Conservation (phyloP, 148 eudicot species). For the Beta vulgaris region DNA sequence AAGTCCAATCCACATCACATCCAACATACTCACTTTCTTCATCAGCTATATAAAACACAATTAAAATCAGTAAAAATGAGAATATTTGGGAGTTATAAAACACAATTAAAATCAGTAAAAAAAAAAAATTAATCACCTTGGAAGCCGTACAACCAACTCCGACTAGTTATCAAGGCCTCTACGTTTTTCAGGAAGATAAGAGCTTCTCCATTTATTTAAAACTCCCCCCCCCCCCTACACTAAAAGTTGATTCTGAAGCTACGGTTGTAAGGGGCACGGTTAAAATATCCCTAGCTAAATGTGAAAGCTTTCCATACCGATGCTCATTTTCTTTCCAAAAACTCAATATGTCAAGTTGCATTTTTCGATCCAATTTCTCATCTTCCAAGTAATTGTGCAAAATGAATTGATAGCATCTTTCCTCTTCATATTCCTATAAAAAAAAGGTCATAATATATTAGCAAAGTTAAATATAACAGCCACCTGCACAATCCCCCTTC, state of each 20-base stretch:
- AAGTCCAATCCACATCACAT: too few relatives aligned
- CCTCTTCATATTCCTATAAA: too few relatives aligned
- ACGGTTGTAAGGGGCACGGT: neutral
- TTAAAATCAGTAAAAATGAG: too few relatives aligned
- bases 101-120: neutral
- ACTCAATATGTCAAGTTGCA: constrained; percentile 8
- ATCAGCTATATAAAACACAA: too few relatives aligned
- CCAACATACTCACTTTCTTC: too few relatives aligned
- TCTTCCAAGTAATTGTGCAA: constrained; percentile 1
- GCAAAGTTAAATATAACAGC: too few relatives aligned
- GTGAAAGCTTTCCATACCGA: neutral
- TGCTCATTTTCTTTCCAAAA: constrained; percentile 15
- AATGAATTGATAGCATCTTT: too few relatives aligned
- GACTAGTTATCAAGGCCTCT: neutral
- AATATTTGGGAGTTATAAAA: too few relatives aligned
- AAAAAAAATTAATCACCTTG: neutral
- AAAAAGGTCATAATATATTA: too few relatives aligned
- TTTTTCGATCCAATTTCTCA: constrained; percentile 11
- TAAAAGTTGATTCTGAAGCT: constrained; percentile 8
- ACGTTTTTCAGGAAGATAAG: constrained; percentile 6
- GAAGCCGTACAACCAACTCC: neutral
- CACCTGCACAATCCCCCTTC: too few relatives aligned
- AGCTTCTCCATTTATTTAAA: neutral
- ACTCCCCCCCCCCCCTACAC: constrained; percentile 1
- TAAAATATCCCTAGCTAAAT: constrained; percentile 7